Evolutionary conservation across 768 basidiomycete species (phyloP).

Genomic region (Podaxis sp.): DNA sequence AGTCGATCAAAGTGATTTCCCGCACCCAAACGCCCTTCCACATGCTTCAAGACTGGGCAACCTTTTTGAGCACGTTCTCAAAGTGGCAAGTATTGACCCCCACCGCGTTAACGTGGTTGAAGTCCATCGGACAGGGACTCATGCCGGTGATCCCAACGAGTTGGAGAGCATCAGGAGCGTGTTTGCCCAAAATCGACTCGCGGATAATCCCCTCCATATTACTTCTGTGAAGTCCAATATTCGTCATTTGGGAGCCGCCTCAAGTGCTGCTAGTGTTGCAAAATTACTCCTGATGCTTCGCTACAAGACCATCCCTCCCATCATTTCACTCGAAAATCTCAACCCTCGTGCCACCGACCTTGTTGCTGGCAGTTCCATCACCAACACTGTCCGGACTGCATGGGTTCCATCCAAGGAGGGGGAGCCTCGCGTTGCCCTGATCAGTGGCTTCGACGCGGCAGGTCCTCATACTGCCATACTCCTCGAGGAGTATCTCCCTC

Average conservation of each 20-base stretch:
- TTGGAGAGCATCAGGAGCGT: slow-evolving; percentile 60
- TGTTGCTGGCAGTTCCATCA: slow-evolving; percentile 46
- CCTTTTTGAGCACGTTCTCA: slow-evolving; percentile 52
- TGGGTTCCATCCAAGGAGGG: slow-evolving; percentile 43
- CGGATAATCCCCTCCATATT: slow-evolving; percentile 56
- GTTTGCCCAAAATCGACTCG: slow-evolving; percentile 41
- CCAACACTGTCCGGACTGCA: slow-evolving; percentile 35
- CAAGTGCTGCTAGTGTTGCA: slow-evolving; percentile 68
- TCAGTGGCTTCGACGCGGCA: slow-evolving; percentile 78
- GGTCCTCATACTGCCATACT: slow-evolving; percentile 68
- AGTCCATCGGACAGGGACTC: slow-evolving; percentile 75
- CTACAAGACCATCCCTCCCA: slow-evolving; percentile 53
- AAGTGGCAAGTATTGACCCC: slow-evolving; percentile 42
- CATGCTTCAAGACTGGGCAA: slow-evolving; percentile 58
- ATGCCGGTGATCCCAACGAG: slow-evolving; percentile 69
- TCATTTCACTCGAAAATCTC: slow-evolving; percentile 55
- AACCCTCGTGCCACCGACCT: slow-evolving; percentile 58
- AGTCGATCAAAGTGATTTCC: slow-evolving; percentile 67
- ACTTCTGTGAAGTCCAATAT: slow-evolving; percentile 74
- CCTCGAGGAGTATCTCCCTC: slow-evolving; percentile 45
- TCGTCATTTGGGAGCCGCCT: slow-evolving; percentile 76
- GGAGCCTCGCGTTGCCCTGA: slow-evolving; percentile 48
- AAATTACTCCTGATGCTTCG: slow-evolving; percentile 72
- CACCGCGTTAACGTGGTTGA: slow-evolving; percentile 61
- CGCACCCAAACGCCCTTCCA: slow-evolving; percentile 71